These are phyloP conservation scores for Kwoniella pini DNA, from an alignment of 768 basidiomycete genomes.

Conservation along the genomic window DNA sequence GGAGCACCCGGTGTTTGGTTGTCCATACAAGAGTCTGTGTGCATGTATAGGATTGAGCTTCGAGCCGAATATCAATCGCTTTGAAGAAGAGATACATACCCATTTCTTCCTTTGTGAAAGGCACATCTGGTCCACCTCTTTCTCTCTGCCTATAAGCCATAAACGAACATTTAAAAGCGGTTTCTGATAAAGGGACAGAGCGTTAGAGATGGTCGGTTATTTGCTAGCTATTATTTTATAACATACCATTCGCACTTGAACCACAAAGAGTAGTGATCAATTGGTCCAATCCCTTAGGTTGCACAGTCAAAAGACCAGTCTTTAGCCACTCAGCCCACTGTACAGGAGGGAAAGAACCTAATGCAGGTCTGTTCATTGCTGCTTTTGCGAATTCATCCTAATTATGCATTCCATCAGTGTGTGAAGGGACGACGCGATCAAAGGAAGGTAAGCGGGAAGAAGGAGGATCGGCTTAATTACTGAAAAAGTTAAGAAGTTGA, in stretches of 20 bases:
- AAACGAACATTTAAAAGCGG: slow-evolving; percentile 58
- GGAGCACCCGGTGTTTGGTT: slow-evolving; percentile 56
- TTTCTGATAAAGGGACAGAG: too few relatives aligned
- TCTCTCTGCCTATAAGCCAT: slow-evolving; percentile 51
- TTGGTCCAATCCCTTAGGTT: slow-evolving; percentile 56
- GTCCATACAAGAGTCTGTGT: slow-evolving; percentile 54
- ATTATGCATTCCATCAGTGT: neutral
- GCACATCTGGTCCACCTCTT: slow-evolving; percentile 30
- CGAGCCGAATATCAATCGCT: too few relatives aligned
- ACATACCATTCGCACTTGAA: slow-evolving; percentile 42
- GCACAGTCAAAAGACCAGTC: slow-evolving; percentile 54
- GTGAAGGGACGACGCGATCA: neutral
- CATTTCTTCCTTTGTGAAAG: slow-evolving; percentile 54
- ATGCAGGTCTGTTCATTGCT: slow-evolving; percentile 56
- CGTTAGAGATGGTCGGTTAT: too few relatives aligned
- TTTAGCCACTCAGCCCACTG: slow-evolving; percentile 51
- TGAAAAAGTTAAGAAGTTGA: neutral
- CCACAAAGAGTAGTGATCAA: slow-evolving; percentile 54
- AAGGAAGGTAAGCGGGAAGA: neutral
- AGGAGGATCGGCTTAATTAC: neutral
- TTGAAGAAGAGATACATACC: slow-evolving; percentile 8
- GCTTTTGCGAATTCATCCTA: slow-evolving; percentile 55
- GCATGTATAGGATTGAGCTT: neutral
- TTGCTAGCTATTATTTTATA: neutral
- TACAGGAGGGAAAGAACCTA: slow-evolving; percentile 56